Evolutionary conservation across 495 filamentous ascomycete genomes (phyloP), one percentile per base, ranked within the genome.

Genomic region (Lasiosphaeria miniovina): DNA sequence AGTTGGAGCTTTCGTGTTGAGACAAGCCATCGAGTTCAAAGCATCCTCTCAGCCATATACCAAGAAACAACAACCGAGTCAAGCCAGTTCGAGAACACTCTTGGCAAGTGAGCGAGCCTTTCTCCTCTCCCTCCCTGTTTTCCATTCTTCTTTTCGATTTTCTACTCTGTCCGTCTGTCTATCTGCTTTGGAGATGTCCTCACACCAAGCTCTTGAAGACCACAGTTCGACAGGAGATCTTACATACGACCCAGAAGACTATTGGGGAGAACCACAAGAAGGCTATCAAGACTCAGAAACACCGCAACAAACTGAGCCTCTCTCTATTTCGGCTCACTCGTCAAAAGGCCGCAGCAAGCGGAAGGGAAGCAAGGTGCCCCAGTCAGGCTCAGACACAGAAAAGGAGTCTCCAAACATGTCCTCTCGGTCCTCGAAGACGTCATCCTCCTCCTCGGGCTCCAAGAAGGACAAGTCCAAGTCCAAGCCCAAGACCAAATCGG

Each of bases 401-500:
- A 63, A 49, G 33, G 71, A 65, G 53, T 50, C 62, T 0, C 49
- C 59, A 49, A 69, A 65, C 17, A 77, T 77, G 74, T 63, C 70
- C 36, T 69, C 76, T 14, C 59, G 62, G 9, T 66, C 69, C 8
- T 71, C 74, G 35, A 71, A 65, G 41, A 14, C 49, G 49, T 32
- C 43, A 46, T 65, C 66, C 5, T 68, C 71, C 4, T 67, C 66
- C 17, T 53, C 66, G 12, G 61, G 51, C 53, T 64, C 70, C 24
- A 75, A 72, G 54, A 74, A 67, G 57, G 70, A 71, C 45, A 64
- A 65, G 43, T 61, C 63, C 48, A 46, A 46, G 70, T 61, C 38
- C 49, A 53, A 54, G 53, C 48, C 69, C 33, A 75, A 71, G 53
- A 51, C 59, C 15, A 74, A 75, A 64, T 74, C 75, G 46, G 82